Conservation (phyloP, 2,329 filamentous ascomycete species). For the Botrytis hyacinthi region DNA sequence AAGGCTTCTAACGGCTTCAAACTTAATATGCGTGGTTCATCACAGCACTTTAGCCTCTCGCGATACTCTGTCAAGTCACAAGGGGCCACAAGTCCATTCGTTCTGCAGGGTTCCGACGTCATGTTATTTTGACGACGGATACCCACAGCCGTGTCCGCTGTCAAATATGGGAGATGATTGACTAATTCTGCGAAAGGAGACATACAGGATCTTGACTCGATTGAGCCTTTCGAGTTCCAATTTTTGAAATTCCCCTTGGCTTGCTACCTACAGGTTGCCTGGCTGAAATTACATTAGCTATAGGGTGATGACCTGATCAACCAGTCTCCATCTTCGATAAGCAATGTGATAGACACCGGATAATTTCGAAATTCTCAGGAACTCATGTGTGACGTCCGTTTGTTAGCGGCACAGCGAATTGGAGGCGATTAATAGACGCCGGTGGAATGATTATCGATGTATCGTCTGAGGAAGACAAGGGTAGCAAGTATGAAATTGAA, state of each 20-base stretch:
- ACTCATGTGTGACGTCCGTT: constrained; percentile 19
- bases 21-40: constrained; percentile 22
- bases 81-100: constrained; percentile 24
- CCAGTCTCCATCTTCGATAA: constrained; percentile 28
- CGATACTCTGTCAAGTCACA: constrained; percentile 17
- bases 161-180: constrained; percentile 25
- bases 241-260: neutral
- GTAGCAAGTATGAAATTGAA: neutral
- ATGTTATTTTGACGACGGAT: constrained; percentile 32
- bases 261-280: neutral
- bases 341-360: constrained; percentile 14
- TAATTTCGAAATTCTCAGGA: constrained; percentile 1
- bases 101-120: constrained; percentile 36
- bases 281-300: constrained; percentile 4
- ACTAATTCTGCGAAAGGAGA: constrained; percentile 15
- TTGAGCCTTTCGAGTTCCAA: constrained; percentile 7
- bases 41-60: constrained; percentile 15
- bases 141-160: constrained; percentile 32
- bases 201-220: constrained; percentile 14
- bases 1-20: constrained; percentile 19
- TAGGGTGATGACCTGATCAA: constrained; percentile 20
- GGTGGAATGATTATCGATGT: constrained; percentile 1
- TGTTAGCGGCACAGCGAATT: constrained; percentile 16
- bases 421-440: constrained; percentile 20
- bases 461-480: neutral